Evolutionary conservation across 2,329 filamentous ascomycete genomes (phyloP), one percentile per base, ranked within the genome.

Genomic region (Ustilaginoidea virens): DNA sequence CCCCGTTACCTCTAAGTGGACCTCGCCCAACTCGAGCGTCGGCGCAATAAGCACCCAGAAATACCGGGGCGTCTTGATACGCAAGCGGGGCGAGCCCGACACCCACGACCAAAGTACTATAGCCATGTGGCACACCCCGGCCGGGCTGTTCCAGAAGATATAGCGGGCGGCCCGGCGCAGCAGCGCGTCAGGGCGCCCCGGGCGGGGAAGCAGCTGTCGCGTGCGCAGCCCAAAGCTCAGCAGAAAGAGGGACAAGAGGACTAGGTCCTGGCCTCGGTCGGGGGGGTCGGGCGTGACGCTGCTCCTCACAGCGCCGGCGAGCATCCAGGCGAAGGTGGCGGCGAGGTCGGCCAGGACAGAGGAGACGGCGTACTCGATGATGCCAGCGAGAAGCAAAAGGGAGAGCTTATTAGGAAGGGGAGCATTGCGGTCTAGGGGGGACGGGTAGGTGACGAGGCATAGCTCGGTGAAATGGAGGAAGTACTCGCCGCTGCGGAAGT

Each of bases 401-500:
- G 11, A 20, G 7, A 20, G 19, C 23, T 25, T 25, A 12, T 7
- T 6, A 7, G 12, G n/a, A 7, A 25, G 23, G 12, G 23, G 14
- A 7, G 23, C 23, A 25, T 15, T 7, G 6, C 12, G 7, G 6
- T 25, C 23, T 12, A 25, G 23, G 12, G 23, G 23, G 7, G 23
- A 25, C 11, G 23, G 23, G 23, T 25, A 25, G 7, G 23, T 7
- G 12, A 25, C 7, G 7, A 25, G 23, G 12, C 23, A 25, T 7
- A 25, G 23, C 23, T 25, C 23, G 23, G n/a, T 25, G 14, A 25
- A 25, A 15, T 25, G 23, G 12, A 12, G 23, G 12, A 25, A 25
- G 12, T 12, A 25, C n/a, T 25, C 23, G 23, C 23, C 23, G 23
- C 23, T 25, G 23, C 23, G 23, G 12, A 25, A 25, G 12, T 25